These are phyloP conservation scores for Eucalyptus marginata DNA, from an alignment of 345 rosid species.

Conservation along the genomic window DNA sequence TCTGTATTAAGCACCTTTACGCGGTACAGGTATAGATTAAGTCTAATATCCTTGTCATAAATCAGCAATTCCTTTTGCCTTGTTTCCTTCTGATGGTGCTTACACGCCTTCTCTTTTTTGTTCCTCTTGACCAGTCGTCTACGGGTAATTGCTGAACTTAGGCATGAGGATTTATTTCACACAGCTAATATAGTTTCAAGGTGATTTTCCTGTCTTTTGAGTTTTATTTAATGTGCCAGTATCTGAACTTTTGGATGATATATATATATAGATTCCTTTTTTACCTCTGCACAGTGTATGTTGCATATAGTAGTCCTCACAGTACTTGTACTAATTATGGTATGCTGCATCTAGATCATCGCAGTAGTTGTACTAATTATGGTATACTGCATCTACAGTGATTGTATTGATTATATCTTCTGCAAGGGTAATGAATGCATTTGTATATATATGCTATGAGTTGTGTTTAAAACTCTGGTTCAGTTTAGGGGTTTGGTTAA, in stretches of 20 bases:
- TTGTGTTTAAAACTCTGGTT: neutral
- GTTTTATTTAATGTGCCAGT: neutral
- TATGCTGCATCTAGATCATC: neutral
- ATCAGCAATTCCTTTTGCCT: neutral
- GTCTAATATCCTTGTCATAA: neutral
- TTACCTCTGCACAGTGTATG: neutral
- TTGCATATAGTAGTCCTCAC: neutral
- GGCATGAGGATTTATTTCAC: constrained; percentile 95
- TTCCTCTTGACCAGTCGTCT: constrained; percentile 48
- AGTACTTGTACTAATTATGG: neutral
- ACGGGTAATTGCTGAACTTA: constrained; percentile 91
- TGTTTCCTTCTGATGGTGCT: neutral
- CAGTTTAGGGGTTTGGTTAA: neutral
- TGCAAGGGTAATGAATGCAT: neutral
- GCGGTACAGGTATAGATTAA: constrained; percentile 59
- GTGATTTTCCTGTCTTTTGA: constrained; percentile 21
- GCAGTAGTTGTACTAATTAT: neutral
- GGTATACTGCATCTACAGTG: neutral
- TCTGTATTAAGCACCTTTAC: constrained; percentile 79
- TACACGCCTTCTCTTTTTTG: neutral
- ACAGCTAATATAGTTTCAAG: constrained; percentile 98
- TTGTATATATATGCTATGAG: neutral
- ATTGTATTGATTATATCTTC: neutral
- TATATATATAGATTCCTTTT: neutral
- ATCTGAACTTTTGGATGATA: neutral